A percentile compares a stretch with the other conserved stretches of the same genome.
Evolutionary conservation across 768 basidiomycete genomes (phyloP).

Genomic region (Solioccasus polychromus): DNA sequence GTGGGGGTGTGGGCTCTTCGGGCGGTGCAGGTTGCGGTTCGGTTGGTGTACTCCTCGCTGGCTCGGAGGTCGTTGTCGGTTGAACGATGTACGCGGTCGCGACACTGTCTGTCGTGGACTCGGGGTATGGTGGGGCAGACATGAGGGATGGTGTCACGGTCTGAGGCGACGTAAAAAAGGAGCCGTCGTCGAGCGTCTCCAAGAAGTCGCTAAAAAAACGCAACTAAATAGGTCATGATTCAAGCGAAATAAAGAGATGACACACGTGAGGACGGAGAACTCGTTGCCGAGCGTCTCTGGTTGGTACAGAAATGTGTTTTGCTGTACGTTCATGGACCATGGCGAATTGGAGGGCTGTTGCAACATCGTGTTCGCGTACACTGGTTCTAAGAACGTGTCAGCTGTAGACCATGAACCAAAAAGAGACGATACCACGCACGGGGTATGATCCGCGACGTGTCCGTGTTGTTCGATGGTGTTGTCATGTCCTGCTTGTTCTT

Average conservation of each 20-base stretch:
- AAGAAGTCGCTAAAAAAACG: slow-evolving; percentile 67
- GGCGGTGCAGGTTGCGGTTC: slow-evolving; percentile 26
- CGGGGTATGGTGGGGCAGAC: slow-evolving; percentile 35
- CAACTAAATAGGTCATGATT: neutral
- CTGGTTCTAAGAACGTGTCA: slow-evolving; percentile 4
- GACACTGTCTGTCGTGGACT: slow-evolving; percentile 7
- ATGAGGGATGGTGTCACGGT: slow-evolving; percentile 49
- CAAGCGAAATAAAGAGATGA: slow-evolving; percentile 5
- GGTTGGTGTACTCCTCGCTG: slow-evolving; percentile 19
- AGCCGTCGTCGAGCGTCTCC: slow-evolving; percentile 80
- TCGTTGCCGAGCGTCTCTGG: slow-evolving; percentile 78
- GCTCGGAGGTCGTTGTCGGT: slow-evolving; percentile 17
- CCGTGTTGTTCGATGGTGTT: slow-evolving; percentile 23
- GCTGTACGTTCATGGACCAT: slow-evolving; percentile 53
- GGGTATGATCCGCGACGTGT: slow-evolving; percentile 33
- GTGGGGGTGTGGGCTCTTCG: slow-evolving; percentile 43
- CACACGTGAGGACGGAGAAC: slow-evolving; percentile 77
- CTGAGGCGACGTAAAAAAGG: slow-evolving; percentile 66
- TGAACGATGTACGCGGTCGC: slow-evolving; percentile 16
- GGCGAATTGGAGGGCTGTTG: slow-evolving; percentile 35
- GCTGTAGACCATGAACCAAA: too few species aligned
- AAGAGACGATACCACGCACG: slow-evolving; percentile 16
- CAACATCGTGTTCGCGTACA: slow-evolving; percentile 18
- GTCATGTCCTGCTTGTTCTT: slow-evolving; percentile 45
- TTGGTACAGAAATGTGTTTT: slow-evolving; percentile 61